Evolutionary conservation across 164 flowering plant species (phyloP).

Genomic region (Nymphaea colorata): DNA sequence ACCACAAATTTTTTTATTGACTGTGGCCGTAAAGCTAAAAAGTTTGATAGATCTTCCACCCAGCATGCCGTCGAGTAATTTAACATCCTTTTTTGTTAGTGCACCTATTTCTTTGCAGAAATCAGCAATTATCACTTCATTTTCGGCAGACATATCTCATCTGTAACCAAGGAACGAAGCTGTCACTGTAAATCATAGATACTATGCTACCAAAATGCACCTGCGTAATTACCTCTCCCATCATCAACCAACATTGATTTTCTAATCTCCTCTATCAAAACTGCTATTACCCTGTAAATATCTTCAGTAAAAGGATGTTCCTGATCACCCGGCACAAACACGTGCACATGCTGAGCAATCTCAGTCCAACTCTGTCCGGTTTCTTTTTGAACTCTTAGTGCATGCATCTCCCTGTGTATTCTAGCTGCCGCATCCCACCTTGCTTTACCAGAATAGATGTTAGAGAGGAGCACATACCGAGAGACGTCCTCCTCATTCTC

Average conservation of each 20-base stretch:
- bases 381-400: conserved; percentile 34
- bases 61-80: too few species aligned
- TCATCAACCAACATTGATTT: conserved; percentile 41
- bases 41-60: too few species aligned
- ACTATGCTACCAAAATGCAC: too few species aligned
- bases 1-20: too few species aligned
- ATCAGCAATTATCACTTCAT: too few species aligned
- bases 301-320: conserved; percentile 28
- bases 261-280: conserved; percentile 38
- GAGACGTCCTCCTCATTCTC: conserved; percentile 27
- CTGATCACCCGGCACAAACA: conserved; percentile 48
- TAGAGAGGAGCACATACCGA: conserved; percentile 53
- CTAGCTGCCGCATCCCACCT: conserved; percentile 44
- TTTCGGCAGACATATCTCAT: too few species aligned
- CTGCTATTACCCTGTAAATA: conserved; percentile 34
- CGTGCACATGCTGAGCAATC: conserved; percentile 38
- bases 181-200: too few species aligned
- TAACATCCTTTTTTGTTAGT: too few species aligned
- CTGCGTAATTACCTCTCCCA: too few species aligned
- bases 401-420: conserved; percentile 51
- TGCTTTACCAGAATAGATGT: conserved; percentile 31
- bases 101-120: too few species aligned
- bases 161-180: too few species aligned
- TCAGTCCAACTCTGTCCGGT: conserved; percentile 70
- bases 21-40: too few species aligned